Evolutionary conservation across 306 rosid genomes (phyloP).

Genomic region (Prunus mume): DNA sequence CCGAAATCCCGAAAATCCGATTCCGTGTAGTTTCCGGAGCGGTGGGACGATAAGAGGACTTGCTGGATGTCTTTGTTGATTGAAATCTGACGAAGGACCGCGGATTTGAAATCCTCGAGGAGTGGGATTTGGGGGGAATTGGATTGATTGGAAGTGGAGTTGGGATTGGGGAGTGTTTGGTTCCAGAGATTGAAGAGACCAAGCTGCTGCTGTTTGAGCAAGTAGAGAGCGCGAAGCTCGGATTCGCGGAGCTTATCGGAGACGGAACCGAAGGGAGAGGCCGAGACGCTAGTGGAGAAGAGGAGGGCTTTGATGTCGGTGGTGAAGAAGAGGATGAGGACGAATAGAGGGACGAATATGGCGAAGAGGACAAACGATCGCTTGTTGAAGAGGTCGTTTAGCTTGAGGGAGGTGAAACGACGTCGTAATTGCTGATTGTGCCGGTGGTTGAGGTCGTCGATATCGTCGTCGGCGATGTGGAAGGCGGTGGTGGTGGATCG

Average conservation of each 20-base stretch:
- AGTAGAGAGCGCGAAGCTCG: constrained; percentile 72
- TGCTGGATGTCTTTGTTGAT: constrained; percentile 70
- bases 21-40: constrained; percentile 35
- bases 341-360: constrained; percentile 37
- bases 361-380: constrained; percentile 38
- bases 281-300: constrained; percentile 42
- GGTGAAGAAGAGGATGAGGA: constrained; percentile 44
- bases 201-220: constrained; percentile 62
- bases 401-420: constrained; percentile 29
- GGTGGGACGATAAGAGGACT: constrained; percentile 60
- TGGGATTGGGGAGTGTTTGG: constrained; percentile 25
- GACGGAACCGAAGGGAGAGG: constrained; percentile 32
- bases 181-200: constrained; percentile 64
- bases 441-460: background rate
- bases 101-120: constrained; percentile 50
- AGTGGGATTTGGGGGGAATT: constrained; percentile 16
- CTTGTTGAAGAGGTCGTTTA: constrained; percentile 31
- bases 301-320: constrained; percentile 43
- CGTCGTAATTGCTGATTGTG: constrained; percentile 35
- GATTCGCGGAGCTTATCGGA: constrained; percentile 64
- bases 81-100: constrained; percentile 58
- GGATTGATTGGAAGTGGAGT: constrained; percentile 24
- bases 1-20: constrained; percentile 30
- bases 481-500: constrained; percentile 33
- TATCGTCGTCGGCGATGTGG: constrained; percentile 44